phyloP scores from a whole-genome alignment of 306 rosid genomes.

The Ochetophila trinervis region DNA sequence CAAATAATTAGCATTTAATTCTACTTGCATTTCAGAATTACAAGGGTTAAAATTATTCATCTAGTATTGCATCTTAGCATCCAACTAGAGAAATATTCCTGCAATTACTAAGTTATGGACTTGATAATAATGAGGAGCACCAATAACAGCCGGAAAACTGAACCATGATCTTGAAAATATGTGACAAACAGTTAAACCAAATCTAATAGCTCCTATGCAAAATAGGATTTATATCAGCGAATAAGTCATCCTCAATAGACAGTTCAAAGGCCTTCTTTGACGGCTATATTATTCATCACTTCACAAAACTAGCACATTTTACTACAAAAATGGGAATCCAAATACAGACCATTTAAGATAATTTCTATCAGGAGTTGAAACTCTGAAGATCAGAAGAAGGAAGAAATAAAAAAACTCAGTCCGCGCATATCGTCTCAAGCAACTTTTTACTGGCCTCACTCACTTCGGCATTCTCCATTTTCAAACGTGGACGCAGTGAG shows the following conservation, averaged over 20 bases:
- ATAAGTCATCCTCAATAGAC: too few relatives aligned
- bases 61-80: background rate
- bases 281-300: too few relatives aligned
- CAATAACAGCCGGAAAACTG: too few relatives aligned
- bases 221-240: too few relatives aligned
- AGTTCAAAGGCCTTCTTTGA: too few relatives aligned
- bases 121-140: too few relatives aligned
- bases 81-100: background rate
- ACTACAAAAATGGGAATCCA: conserved; percentile 23
- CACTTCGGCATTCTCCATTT: conserved; percentile 84
- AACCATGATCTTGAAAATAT: too few relatives aligned
- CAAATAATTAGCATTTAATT: too few relatives aligned
- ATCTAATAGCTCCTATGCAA: too few relatives aligned
- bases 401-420: conserved; percentile 36
- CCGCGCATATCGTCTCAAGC: conserved; percentile 58
- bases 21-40: too few relatives aligned
- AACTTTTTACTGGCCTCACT: conserved; percentile 55
- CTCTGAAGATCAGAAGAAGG: conserved; percentile 9
- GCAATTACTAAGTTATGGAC: background rate
- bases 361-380: conserved; percentile 28
- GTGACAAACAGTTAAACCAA: too few relatives aligned
- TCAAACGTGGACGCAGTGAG: conserved; percentile 52
- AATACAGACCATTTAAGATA: conserved; percentile 24
- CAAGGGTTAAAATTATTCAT: too few relatives aligned
- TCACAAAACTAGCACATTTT: conserved; percentile 26